These are phyloP conservation scores for Asparagopsis taxiformis DNA, from an alignment of 31 red algal genomes.

Conservation along the genomic window DNA sequence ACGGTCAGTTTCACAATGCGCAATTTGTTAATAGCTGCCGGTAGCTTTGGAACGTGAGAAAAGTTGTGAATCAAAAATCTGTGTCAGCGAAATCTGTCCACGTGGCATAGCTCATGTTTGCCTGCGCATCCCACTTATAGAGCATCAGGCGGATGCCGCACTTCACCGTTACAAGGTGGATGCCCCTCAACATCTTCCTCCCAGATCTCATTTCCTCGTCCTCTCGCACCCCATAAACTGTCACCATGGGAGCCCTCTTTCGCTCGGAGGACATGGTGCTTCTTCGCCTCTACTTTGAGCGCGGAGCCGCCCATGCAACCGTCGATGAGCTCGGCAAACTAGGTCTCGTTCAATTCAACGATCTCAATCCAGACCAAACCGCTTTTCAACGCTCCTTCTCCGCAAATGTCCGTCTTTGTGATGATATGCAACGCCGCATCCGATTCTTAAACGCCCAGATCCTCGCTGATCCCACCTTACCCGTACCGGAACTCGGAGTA, in stretches of 20 bases:
- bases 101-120: not conserved
- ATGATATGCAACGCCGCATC: slow-evolving; percentile 91
- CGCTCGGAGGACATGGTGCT: slow-evolving; percentile 92
- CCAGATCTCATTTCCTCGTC: no score
- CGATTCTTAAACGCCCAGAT: slow-evolving; percentile 79
- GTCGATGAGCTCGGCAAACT: slow-evolving; percentile 89
- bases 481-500: slow-evolving; percentile 33
- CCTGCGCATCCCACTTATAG: no score
- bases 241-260: slow-evolving; percentile 74
- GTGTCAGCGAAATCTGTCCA: not conserved
- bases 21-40: slow-evolving; percentile 81
- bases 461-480: slow-evolving; percentile 22
- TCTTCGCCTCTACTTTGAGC: slow-evolving; percentile 89
- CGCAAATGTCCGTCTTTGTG: slow-evolving; percentile 73
- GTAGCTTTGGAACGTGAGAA: slow-evolving; percentile 22
- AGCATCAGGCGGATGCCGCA: no score
- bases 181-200: no score
- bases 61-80: not conserved
- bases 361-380: slow-evolving; percentile 77
- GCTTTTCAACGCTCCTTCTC: slow-evolving; percentile 92
- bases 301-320: slow-evolving; percentile 85
- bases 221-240: no score
- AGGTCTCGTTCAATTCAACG: slow-evolving; percentile 84
- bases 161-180: no score
- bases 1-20: slow-evolving; percentile 69